These are phyloP conservation scores for Penicillium goetzii DNA, from an alignment of 495 filamentous ascomycete species.

Conservation along the genomic window DNA sequence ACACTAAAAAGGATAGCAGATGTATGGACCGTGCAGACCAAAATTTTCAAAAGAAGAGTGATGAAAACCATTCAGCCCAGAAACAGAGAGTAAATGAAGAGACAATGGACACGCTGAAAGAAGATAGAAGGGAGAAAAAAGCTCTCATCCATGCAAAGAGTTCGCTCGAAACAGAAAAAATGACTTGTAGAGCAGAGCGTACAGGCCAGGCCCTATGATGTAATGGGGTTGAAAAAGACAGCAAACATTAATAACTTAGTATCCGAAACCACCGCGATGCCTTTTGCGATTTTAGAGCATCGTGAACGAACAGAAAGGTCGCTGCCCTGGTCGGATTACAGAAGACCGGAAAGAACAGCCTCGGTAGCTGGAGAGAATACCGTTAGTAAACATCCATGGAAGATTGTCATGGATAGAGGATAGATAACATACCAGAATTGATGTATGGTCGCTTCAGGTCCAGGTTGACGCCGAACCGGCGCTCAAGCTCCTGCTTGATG, in stretches of 20 bases:
- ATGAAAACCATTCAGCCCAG: conserved; percentile 1
- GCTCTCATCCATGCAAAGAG: conserved; percentile 27
- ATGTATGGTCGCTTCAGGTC: conserved; percentile 88
- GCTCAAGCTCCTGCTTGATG: conserved; percentile 90
- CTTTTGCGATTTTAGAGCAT: background rate
- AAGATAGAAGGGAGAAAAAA: conserved; percentile 1
- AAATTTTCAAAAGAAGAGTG: conserved; percentile 11
- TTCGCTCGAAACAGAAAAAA: conserved; percentile 22
- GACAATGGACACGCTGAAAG: conserved; percentile 16
- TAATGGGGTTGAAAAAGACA: background rate
- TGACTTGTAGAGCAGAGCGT: conserved; percentile 1
- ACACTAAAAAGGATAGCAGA: background rate
- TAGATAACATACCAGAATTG: conserved; percentile 70
- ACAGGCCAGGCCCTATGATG: background rate
- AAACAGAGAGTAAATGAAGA: conserved; percentile 6
- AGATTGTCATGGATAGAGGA: conserved; percentile 7
- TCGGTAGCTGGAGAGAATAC: conserved; percentile 63
- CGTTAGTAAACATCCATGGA: conserved; percentile 38
- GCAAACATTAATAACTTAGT: conserved; percentile 22
- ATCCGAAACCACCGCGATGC: conserved; percentile 3
- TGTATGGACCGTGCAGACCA: conserved; percentile 12
- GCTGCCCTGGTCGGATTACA: conserved; percentile 42
- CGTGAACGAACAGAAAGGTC: background rate
- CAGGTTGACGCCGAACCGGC: conserved; percentile 78
- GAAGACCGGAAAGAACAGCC: conserved; percentile 70